Evolutionary conservation across 2,329 filamentous ascomycete species (phyloP).

Genomic region (Fulvia fulva): DNA sequence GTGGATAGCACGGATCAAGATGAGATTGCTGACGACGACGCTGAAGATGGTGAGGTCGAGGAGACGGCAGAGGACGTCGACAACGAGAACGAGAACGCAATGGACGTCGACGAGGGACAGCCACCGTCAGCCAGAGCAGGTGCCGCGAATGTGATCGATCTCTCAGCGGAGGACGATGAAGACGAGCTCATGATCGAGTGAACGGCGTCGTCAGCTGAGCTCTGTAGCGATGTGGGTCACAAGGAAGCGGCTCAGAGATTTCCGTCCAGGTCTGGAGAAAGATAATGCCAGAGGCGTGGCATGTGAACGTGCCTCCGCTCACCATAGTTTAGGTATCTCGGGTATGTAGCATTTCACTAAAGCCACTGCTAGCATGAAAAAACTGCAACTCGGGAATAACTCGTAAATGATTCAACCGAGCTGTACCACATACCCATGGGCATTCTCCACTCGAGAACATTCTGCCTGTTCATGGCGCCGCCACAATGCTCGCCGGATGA

Average conservation of each 20-base stretch:
- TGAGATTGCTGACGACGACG: conserved; percentile 1
- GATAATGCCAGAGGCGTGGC: too few species aligned
- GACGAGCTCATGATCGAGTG: not conserved
- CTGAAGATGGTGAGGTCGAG: conserved; percentile 6
- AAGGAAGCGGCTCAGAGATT: too few species aligned
- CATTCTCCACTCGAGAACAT: not conserved
- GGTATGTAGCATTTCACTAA: too few species aligned
- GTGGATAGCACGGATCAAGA: conserved; percentile 14
- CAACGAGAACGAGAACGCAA: not conserved
- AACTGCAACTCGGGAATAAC: too few species aligned
- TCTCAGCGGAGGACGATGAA: conserved; percentile 2
- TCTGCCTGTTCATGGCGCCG: not conserved
- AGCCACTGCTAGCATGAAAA: too few species aligned
- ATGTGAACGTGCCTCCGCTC: too few species aligned
- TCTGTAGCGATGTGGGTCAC: too few species aligned
- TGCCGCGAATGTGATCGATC: not conserved
- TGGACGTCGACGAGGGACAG: conserved; percentile 1
- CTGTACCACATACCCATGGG: not conserved
- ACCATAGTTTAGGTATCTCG: too few species aligned
- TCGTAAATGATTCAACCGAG: too few species aligned
- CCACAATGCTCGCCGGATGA: not conserved
- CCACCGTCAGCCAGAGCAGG: not conserved
- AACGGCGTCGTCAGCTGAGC: not conserved
- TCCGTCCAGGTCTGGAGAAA: too few species aligned
- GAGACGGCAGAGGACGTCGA: not conserved